Percentiles rank a stretch among this genome's conserved stretches.
Evolutionary conservation across 2,329 filamentous ascomycete genomes (phyloP).

Genomic region (Scleromitrula shiraiana): DNA sequence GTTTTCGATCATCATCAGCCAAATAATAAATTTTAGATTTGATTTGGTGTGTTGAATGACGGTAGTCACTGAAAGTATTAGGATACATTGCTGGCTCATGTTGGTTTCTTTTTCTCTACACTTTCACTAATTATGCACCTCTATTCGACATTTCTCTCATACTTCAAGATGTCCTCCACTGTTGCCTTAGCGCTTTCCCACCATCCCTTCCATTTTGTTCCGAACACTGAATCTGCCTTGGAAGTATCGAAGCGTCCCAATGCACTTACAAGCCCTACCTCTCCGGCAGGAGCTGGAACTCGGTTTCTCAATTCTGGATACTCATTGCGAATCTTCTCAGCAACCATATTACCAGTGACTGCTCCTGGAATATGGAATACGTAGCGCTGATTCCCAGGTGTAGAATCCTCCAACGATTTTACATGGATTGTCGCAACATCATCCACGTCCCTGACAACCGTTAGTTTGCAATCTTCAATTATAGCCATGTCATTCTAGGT

Average conservation of each 20-base stretch:
- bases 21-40: too few species aligned
- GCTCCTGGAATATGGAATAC: background rate
- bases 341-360: background rate
- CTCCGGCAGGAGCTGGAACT: background rate
- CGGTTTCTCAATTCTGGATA: background rate
- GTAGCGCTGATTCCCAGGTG: background rate
- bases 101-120: background rate
- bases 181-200: background rate
- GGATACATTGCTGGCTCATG: background rate
- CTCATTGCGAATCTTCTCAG: background rate
- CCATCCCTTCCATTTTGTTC: background rate
- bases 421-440: background rate
- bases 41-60: too few species aligned
- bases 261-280: background rate
- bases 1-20: too few species aligned
- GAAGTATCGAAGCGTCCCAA: background rate
- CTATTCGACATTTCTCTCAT: background rate
- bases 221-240: background rate
- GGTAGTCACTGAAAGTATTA: background rate
- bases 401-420: background rate
- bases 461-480: background rate
- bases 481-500: too few species aligned
- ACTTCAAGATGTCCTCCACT: background rate
- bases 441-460: background rate
- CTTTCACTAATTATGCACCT: background rate